Base-by-base conservation (phyloP, 116 monocot genomes). In the Dioscorea cayenensis region DNA sequence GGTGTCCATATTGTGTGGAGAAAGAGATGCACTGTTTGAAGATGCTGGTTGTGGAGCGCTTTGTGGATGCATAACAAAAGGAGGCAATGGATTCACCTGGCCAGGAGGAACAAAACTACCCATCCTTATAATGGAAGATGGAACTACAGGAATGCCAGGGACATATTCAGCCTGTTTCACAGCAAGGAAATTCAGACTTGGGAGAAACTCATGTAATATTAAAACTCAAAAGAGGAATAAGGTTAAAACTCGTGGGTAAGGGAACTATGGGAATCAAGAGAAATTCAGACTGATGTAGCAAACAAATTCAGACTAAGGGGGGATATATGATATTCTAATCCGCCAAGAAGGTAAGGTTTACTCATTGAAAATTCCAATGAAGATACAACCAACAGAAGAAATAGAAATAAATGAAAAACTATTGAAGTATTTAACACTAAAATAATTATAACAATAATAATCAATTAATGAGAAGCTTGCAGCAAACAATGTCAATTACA, bases 1-100 rank as follows among this genome's bases (percentile, higher is more conserved):
- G 69, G 84, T 71, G 28, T 80, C 83, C 58, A 77, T 28, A 22
- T 86, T 83, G 83, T 73, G 48, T 55, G 78, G 83, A 67, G 83
- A 78, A 60, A 78, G 52, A 64, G 74, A 68, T 21, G 85, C 76
- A 71, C 76, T 84, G 38, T 82, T 27, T 21, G 89, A 73, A 35
- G 89, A 37, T 20, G 82, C 67, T 73, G 92, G 68, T 43, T 82
- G 88, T 51, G 76, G 81, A 78, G 86, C 22, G 17, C 55, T 55
- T 85, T 89, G 89, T 75, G 84, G 81, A 63, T 90, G 88, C 72
- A 88, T 75, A 73, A 90, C 71, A 84, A 84, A 92, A 73, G 93
- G 80, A 75, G 87, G 87, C 59, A 85, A 52, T 27, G 81, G 66
- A 77, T 83, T 67, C 73, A 92, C 66, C 78, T 90, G 95, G 1